Base-by-base conservation (phyloP, 208 protist genomes). In the Leishmania tropica region DNA sequence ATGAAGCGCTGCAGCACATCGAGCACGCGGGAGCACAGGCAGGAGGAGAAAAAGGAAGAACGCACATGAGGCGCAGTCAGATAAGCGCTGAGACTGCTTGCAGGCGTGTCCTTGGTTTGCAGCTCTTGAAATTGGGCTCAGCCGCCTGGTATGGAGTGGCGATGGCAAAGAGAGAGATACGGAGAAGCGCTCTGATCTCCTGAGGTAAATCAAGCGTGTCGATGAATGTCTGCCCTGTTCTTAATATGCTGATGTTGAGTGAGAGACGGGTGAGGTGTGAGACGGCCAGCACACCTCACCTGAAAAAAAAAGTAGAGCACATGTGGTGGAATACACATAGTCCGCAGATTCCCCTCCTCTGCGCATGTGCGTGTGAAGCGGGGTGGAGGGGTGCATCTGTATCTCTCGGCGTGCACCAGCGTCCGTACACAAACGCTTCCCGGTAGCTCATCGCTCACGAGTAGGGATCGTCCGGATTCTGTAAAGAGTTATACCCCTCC, bases 401-500 rank as follows among this genome's bases (percentile, higher is more conserved):
- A 31, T 67, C 62, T 68, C 62, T 68, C 15, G 47, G 17, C 7
- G 31, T 47, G 21, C 19, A 31, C n/a, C 40, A 19, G 17, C 51
- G 8, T 28, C 47, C 47, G 3, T 75, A 21, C 21, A 19, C 28
- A 24, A 21, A 28, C 3, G 24, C 42, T 64, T 6, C 6, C 37
- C 73, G 10, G 45, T 13, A 58, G 51, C 40, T 6, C 47, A 47
- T 31, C n/a, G 56, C 60, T 80, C 56, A 87, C 31, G 78, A 72
- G 62, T 87, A 87, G 11, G 85, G 78, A 53, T 85, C 77, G 17
- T 88, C 84, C 2, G 62, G 70, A 31, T 67, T 72, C 28, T 80
- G 80, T 11, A 85, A 47, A 21, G 75, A 45, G 70, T 83, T 67
- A 78, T 90, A 87, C 13, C 80, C 84, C 45, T 81, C 79, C 10